Conservation (phyloP, 2,329 filamentous ascomycete genomes). For the Cyclaneusma minus region DNA sequence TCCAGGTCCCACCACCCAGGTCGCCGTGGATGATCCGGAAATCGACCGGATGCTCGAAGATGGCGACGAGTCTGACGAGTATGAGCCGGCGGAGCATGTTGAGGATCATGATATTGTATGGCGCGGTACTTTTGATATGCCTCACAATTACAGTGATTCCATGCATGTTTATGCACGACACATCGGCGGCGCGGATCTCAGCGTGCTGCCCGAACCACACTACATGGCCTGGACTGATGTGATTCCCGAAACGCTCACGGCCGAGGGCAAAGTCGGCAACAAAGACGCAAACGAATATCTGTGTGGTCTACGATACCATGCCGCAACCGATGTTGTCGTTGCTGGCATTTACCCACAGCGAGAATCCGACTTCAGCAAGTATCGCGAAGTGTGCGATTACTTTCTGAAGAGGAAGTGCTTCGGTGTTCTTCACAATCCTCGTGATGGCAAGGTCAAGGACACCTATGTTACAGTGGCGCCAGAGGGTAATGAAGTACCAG, state of each 20-base stretch:
- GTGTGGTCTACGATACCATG: conserved; percentile 69
- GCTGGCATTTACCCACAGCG: conserved; percentile 54
- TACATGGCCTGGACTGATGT: conserved; percentile 58
- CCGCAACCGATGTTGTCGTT: conserved; percentile 71
- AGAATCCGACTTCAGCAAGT: conserved; percentile 42
- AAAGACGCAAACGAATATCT: conserved; percentile 82
- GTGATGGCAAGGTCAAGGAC: conserved; percentile 63
- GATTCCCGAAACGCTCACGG: conserved; percentile 52
- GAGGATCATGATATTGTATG: conserved; percentile 61
- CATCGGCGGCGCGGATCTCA: conserved; percentile 71
- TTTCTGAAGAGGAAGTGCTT: conserved; percentile 72
- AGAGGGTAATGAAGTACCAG: conserved; percentile 54
- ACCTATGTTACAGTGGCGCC: conserved; percentile 78
- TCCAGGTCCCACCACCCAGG: conserved; percentile 29
- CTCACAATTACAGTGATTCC: conserved; percentile 64
- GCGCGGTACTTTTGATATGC: conserved; percentile 46
- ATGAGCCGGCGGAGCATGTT: conserved; percentile 63
- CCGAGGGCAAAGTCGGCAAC: conserved; percentile 68
- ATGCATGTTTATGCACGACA: conserved; percentile 68
- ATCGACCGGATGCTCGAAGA: conserved; percentile 80
- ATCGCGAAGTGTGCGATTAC: conserved; percentile 72
- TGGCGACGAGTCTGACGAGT: conserved; percentile 67
- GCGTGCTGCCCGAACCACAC: conserved; percentile 19
- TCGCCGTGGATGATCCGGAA: conserved; percentile 65
- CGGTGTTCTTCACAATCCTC: conserved; percentile 71